Evolutionary conservation across 169 alveolate species (phyloP).

Genomic region (Babesia ovis): DNA sequence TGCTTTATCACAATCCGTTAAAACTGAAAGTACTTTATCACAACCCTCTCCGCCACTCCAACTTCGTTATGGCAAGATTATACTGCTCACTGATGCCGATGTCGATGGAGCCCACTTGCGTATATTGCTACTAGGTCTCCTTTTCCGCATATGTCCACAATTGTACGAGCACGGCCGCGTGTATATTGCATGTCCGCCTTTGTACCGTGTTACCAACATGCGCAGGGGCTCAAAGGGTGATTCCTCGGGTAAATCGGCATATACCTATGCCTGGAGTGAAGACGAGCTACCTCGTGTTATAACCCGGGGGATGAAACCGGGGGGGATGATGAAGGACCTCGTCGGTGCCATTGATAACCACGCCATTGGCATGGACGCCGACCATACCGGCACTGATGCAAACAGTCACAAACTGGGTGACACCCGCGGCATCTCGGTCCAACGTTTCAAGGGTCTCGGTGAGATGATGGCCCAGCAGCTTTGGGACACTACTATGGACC

Average conservation of each 20-base stretch:
- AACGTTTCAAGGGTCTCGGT: slow-evolving; percentile 84
- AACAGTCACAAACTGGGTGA: background rate
- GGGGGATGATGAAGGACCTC: background rate
- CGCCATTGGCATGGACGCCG: background rate
- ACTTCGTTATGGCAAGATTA: slow-evolving; percentile 76
- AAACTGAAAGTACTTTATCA: background rate
- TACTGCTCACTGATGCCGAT: slow-evolving; percentile 84
- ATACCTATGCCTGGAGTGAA: slow-evolving; percentile 66
- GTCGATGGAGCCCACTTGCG: slow-evolving; percentile 84
- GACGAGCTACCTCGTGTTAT: slow-evolving; percentile 55
- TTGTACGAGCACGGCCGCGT: slow-evolving; percentile 74
- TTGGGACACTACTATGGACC: slow-evolving; percentile 85
- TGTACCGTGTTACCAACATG: slow-evolving; percentile 73
- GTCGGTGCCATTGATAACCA: background rate
- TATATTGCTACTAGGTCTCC: slow-evolving; percentile 72
- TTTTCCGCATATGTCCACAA: slow-evolving; percentile 73
- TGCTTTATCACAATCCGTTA: background rate
- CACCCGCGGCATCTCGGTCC: slow-evolving; percentile 62
- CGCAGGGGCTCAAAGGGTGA: slow-evolving; percentile 5
- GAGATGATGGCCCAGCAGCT: slow-evolving; percentile 85
- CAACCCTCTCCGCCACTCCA: slow-evolving; percentile 26
- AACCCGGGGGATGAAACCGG: slow-evolving; percentile 31
- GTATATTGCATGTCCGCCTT: slow-evolving; percentile 82
- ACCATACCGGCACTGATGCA: background rate
- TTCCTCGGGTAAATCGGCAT: slow-evolving; percentile 42